Evolutionary conservation across 345 rosid genomes (phyloP).

Genomic region (Aquilaria malaccensis): DNA sequence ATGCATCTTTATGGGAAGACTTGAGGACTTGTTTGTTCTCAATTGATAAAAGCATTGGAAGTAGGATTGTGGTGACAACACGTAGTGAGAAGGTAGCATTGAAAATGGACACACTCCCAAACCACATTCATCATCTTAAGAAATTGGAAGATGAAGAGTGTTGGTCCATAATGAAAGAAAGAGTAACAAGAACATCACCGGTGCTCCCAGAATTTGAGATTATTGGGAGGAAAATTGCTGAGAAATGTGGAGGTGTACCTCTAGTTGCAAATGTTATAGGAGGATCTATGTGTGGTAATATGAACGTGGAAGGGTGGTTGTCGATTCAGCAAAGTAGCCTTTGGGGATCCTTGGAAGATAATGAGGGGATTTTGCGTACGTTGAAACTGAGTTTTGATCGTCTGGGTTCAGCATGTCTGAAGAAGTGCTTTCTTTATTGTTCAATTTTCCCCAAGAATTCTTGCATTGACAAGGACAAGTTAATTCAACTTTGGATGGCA

Average conservation of each 20-base stretch:
- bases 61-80: constrained; percentile 12
- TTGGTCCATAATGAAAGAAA: constrained; percentile 12
- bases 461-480: constrained; percentile 2
- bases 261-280: neutral
- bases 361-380: neutral
- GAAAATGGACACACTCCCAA: neutral
- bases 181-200: neutral
- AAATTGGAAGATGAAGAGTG: constrained; percentile 1
- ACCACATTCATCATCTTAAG: neutral
- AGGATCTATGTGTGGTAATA: neutral
- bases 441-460: constrained; percentile 11
- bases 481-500: constrained; percentile 17
- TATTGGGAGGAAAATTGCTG: constrained; percentile 16
- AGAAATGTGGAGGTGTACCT: constrained; percentile 20
- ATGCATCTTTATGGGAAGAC: constrained; percentile 1
- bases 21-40: neutral
- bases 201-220: constrained; percentile 1
- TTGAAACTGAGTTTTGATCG: constrained; percentile 15
- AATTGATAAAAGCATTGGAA: neutral
- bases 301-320: neutral
- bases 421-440: constrained; percentile 15
- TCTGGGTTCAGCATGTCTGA: neutral
- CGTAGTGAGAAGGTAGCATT: neutral
- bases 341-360: neutral
- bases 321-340: neutral